phyloP scores from a whole-genome alignment of 2,329 filamentous ascomycete species.

The Aspergillus glaucus region DNA sequence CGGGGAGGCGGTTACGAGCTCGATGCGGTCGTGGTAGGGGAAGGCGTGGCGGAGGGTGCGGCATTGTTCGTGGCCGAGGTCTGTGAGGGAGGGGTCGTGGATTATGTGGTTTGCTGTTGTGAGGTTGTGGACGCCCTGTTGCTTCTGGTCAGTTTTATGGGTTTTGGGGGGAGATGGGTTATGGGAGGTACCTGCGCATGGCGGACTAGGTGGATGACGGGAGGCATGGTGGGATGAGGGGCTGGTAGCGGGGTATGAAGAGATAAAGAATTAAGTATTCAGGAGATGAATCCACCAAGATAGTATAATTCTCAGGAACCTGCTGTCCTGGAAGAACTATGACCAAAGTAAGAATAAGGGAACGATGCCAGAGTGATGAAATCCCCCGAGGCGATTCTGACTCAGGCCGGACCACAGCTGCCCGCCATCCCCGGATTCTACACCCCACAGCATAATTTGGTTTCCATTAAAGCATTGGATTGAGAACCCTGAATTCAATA shows the following conservation, averaged over 20 bases:
- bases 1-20: conserved; percentile 70
- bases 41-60: conserved; percentile 56
- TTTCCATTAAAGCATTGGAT: no score
- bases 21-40: conserved; percentile 58
- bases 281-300: background rate
- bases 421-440: no score
- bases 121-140: conserved; percentile 77
- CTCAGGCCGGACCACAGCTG: conserved; percentile 9
- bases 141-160: background rate
- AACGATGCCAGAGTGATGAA: conserved; percentile 8
- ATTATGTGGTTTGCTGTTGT: conserved; percentile 61
- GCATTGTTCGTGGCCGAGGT: conserved; percentile 71
- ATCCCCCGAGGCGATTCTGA: conserved; percentile 9
- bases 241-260: conserved; percentile 14
- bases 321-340: background rate
- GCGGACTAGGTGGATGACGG: conserved; percentile 40
- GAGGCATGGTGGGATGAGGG: conserved; percentile 26
- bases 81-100: conserved; percentile 72
- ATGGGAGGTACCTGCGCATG: conserved; percentile 37
- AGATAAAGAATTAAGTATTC: background rate
- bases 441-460: no score
- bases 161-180: background rate
- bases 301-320: background rate
- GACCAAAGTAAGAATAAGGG: conserved; percentile 5
- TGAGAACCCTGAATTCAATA: no score